Base-by-base conservation (phyloP, 306 rosid species). In the Cicer cuneatum region DNA sequence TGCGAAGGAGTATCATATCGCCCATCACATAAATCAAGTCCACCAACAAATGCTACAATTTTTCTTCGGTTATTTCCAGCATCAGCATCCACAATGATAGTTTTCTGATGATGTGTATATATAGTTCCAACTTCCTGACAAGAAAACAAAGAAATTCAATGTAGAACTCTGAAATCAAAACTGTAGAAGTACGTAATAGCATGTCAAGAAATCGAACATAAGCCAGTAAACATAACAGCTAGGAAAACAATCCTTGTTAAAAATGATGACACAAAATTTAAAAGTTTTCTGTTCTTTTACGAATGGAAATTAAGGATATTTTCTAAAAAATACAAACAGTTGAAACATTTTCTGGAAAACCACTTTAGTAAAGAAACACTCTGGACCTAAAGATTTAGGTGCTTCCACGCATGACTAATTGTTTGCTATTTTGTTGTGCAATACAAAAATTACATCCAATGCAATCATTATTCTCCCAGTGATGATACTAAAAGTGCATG, bases 91-190 rank as follows among this genome's bases (percentile, higher is more conserved):
- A 92, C 97, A 64, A 94, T 90, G 12, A 94, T 96, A 24, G 92
- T 94, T 85, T 94, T 94, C 88, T 94, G 99, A 86, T 92, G 99
- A 88, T 94, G 99, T 0, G 99, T 94, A 81, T 94, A 94, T 67
- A 94, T 94, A 11, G 99, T 90, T 75, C 87, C 97, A 38, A 90
- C 96, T 89, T 94, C 99, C 99, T 94, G 87, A 79, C 58, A 74
- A 58, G 21, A 19, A 51, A 29, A 47, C 40, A 54, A n/a, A n/a
- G 8, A 82, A 45, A 69, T 72, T 84, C 57, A 77, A 82, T 67
- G 48, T 66, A 42, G 74, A 76, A 71, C 39, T 68, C 64, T 10
- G 52, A 82, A 38, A 76, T 41, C 39, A 66, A 75, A 69, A 53
- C 56, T 71, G 40, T 37, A 70, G 15, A 40, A 78, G 59, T 45